A percentile compares a stretch with the other conserved stretches of the same genome.
Evolutionary conservation across 306 rosid species (phyloP).

Genomic region (Pyrus bretschneideri): DNA sequence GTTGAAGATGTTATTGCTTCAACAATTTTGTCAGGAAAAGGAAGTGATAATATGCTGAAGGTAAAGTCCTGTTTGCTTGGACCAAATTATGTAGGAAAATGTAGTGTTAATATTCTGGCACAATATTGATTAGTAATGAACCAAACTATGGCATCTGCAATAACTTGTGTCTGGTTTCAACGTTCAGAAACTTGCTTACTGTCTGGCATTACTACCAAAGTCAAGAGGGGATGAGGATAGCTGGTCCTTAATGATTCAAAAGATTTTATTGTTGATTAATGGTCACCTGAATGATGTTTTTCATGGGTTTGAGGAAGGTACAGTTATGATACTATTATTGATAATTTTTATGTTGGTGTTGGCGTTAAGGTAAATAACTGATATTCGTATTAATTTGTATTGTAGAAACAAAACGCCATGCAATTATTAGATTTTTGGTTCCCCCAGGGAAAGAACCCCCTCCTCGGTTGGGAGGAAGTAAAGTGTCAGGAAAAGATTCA

Average conservation of each 20-base stretch:
- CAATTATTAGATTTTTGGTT: constrained; percentile 44
- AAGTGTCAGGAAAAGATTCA: constrained; percentile 30
- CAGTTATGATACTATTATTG: background rate
- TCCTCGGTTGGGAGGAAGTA: constrained; percentile 50
- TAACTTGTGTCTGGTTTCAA: constrained; percentile 18
- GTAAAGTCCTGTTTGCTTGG: constrained; percentile 35
- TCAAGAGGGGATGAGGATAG: constrained; percentile 77
- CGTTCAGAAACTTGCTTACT: constrained; percentile 69
- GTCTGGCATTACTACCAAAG: constrained; percentile 81
- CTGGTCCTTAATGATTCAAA: constrained; percentile 74
- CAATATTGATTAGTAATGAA: background rate
- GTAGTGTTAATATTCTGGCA: constrained; percentile 42
- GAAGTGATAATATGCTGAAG: constrained; percentile 59
- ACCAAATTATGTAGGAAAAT: constrained; percentile 40
- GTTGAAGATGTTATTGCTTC: constrained; percentile 66
- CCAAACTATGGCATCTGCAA: background rate
- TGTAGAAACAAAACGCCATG: constrained; percentile 44
- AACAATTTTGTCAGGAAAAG: constrained; percentile 50
- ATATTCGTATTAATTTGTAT: constrained; percentile 12
- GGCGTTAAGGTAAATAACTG: constrained; percentile 12
- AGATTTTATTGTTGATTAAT: constrained; percentile 51
- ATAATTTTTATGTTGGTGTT: background rate
- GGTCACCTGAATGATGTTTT: constrained; percentile 56
- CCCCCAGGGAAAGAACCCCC: constrained; percentile 58
- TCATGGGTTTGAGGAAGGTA: constrained; percentile 90